These are phyloP conservation scores for Fusarium abutilonis DNA, from an alignment of 2,329 filamentous ascomycete species.

Conservation along the genomic window DNA sequence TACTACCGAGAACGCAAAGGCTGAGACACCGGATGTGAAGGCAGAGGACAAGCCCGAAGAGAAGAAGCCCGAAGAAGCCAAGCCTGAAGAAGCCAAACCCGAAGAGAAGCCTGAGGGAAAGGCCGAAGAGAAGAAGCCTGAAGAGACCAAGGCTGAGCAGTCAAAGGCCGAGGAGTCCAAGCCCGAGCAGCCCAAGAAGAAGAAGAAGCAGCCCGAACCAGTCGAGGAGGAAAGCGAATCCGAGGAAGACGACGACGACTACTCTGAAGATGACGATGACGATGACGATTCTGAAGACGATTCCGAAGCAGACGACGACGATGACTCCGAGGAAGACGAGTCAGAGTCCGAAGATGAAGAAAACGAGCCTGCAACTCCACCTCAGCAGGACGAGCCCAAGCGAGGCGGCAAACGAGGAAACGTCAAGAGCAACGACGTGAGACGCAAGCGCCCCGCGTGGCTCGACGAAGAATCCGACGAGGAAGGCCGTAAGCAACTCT, in stretches of 20 bases:
- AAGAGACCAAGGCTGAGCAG: constrained; percentile 15
- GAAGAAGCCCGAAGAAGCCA: constrained; percentile 2
- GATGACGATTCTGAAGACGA: constrained; percentile 37
- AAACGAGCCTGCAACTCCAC: constrained; percentile 42
- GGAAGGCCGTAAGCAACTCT: constrained; percentile 30
- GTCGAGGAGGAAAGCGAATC: constrained; percentile 32
- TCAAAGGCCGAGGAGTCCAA: constrained; percentile 4
- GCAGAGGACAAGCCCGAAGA: constrained; percentile 3
- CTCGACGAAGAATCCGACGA: constrained; percentile 41
- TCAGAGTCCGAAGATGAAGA: constrained; percentile 40
- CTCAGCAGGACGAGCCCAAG: constrained; percentile 27
- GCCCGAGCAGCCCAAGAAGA: constrained; percentile 24
- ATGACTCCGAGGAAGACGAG: constrained; percentile 33
- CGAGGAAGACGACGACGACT: constrained; percentile 29
- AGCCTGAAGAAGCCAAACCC: constrained; percentile 8
- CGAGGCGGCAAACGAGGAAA: constrained; percentile 12
- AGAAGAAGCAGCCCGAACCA: constrained; percentile 16
- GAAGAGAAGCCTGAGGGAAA: constrained; percentile 11
- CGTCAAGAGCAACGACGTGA: constrained; percentile 24
- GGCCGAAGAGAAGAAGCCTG: constrained; percentile 21
- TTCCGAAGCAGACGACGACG: constrained; percentile 26
- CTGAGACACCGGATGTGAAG: constrained; percentile 18
- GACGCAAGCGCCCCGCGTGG: constrained; percentile 37
- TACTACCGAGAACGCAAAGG: constrained; percentile 18
- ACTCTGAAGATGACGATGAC: constrained; percentile 17